A percentile compares a stretch with the other conserved stretches of the same genome.
These are phyloP conservation scores for Eucalyptus polyanthemos DNA, from an alignment of 345 rosid genomes.

Conservation along the genomic window DNA sequence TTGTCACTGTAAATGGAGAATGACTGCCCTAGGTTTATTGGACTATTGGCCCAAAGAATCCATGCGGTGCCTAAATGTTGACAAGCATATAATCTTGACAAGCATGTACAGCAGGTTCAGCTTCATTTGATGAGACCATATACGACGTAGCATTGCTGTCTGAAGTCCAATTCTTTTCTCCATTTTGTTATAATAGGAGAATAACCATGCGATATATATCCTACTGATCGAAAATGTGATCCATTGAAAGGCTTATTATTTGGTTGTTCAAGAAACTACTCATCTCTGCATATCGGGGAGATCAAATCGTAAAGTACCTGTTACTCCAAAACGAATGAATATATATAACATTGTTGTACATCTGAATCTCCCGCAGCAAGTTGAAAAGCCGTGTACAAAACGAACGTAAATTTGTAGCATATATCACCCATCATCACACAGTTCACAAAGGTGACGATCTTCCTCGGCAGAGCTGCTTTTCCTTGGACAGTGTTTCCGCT, in stretches of 20 bases:
- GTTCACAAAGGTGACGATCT: not conserved
- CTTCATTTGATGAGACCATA: not conserved
- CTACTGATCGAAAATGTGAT: not conserved
- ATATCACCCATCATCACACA: not conserved
- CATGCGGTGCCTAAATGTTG: not conserved
- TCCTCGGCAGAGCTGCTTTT: not conserved
- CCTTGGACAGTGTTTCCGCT: not conserved
- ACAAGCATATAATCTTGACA: not conserved
- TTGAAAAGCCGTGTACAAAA: not conserved
- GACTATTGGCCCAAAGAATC: not conserved
- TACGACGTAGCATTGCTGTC: not conserved
- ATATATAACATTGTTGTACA: not conserved
- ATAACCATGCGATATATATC: not conserved
- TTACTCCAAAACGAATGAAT: not conserved
- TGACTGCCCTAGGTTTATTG: not conserved
- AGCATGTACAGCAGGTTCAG: not conserved
- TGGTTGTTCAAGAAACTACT: not conserved
- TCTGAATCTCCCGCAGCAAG: not conserved
- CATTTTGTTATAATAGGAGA: not conserved
- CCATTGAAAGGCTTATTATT: not conserved
- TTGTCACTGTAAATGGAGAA: not conserved
- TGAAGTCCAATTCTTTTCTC: not conserved
- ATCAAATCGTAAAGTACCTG: not conserved
- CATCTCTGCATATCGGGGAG: not conserved
- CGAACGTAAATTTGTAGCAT: not conserved